A percentile compares a stretch with the other conserved stretches of the same genome.
phyloP scores from a whole-genome alignment of 2,329 filamentous ascomycete genomes.

The Endothia cerciana region DNA sequence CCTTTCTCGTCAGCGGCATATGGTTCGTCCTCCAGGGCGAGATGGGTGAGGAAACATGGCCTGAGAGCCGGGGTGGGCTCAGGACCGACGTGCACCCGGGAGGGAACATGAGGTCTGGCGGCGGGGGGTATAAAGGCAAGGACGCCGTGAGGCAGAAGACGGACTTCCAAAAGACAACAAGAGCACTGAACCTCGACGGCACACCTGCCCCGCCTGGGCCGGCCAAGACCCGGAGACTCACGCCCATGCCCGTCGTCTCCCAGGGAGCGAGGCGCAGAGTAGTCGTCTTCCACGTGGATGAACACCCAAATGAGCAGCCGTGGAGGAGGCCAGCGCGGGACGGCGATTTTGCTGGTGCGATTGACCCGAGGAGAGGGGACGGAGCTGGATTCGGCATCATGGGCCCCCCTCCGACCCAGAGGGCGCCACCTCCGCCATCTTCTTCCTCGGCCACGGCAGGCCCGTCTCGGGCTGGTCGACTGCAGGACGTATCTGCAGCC shows the following conservation, averaged over 20 bases:
- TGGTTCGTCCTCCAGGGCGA: slow-evolving; percentile 26
- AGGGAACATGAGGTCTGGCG: not conserved
- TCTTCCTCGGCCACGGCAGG: not conserved
- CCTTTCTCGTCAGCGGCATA: slow-evolving; percentile 21
- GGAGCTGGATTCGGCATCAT: slow-evolving; percentile 26
- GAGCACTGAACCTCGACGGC: slow-evolving; percentile 15
- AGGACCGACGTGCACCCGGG: not conserved
- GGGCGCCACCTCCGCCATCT: not conserved
- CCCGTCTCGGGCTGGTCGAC: not conserved
- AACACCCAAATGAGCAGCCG: slow-evolving; percentile 24
- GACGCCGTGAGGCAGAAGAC: not conserved
- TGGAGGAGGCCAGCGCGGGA: slow-evolving; percentile 26
- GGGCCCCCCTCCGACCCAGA: not conserved
- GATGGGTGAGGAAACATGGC: slow-evolving; percentile 1
- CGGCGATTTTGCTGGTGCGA: slow-evolving; percentile 26
- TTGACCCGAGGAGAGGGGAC: slow-evolving; percentile 24
- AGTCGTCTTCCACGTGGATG: not conserved
- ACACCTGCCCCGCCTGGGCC: not conserved
- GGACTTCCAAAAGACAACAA: not conserved
- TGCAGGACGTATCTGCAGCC: not conserved
- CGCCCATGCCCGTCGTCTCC: slow-evolving; percentile 8
- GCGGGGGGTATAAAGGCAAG: not conserved
- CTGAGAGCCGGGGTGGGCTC: slow-evolving; percentile 20
- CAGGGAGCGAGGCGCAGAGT: not conserved
- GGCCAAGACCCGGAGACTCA: not conserved